Base-by-base conservation (phyloP, 2,329 filamentous ascomycete species). In the Colletotrichum chrysophilum region DNA sequence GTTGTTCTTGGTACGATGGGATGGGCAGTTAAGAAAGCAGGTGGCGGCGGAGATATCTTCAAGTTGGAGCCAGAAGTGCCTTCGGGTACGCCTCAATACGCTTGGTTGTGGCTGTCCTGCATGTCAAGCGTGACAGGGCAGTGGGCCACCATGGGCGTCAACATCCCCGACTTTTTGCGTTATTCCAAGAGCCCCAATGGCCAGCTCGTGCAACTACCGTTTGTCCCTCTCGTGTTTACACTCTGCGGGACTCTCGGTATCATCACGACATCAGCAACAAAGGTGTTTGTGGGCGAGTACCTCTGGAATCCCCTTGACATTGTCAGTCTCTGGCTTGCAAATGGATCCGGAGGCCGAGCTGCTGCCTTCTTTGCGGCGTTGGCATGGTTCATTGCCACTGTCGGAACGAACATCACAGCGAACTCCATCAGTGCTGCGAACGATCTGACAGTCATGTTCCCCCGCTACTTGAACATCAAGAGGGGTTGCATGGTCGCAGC, bases 381-480 rank as follows among this genome's bases (percentile, higher is more conserved):
- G 5, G 85, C 86, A 0, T 91, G 90, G 84, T 88, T 88, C 55
- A 82, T 92, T 65, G 90, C 90, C 0, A 87, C 89, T 62, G 82
- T 92, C 8, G 88, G 90, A 52, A 89, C 88, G 48, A 91, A 91
- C 78, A 88, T 91, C 78, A 89, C 89, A 3, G 90, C 90, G 10
- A 92, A 91, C 79, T 89, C 86, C 18, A 88, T 90, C 76, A 87
- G 85, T 30, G 87, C 87, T 2, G 88, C 89, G 55, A 91, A 92
- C 77, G 89, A 92, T 80, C 85, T 92, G 61, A 89, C 88, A 2
- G 87, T 88, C 4, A 85, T 92, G 9, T 86, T 87, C 66, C 89
- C 90, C 1, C 82, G 83, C 32, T 90, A 87, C 79, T 81, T 92
- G 76, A 91, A 92, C 77, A 91, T 93, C 78, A 84, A 84, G 9